These are phyloP conservation scores for Whalleya microplaca DNA, from an alignment of 2,329 filamentous ascomycete genomes.

Conservation along the genomic window DNA sequence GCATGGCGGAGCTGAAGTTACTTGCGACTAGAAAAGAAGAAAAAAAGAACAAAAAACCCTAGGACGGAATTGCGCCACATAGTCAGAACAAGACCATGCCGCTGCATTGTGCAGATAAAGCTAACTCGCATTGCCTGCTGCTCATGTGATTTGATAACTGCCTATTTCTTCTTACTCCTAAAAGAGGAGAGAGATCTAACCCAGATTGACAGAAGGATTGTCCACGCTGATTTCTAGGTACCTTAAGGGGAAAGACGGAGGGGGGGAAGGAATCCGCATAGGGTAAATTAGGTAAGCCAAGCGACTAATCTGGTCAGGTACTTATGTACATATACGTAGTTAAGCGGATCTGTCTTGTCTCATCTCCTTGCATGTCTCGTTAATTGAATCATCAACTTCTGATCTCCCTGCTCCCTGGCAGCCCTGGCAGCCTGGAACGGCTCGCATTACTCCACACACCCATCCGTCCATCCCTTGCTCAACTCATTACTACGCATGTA, in stretches of 20 bases:
- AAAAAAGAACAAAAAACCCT: background rate
- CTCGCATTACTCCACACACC: background rate
- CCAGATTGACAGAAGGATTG: no score
- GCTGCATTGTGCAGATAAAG: background rate
- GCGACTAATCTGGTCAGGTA: no score
- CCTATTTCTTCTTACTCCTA: background rate
- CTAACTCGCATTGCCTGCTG: background rate
- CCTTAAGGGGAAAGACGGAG: background rate
- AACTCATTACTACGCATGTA: no score
- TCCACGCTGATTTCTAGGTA: no score
- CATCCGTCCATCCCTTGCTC: background rate
- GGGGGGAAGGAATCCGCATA: background rate
- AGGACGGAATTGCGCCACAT: background rate
- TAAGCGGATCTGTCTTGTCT: no score
- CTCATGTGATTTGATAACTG: background rate
- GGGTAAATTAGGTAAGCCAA: background rate
- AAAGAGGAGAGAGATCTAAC: background rate
- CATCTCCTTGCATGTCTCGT: background rate
- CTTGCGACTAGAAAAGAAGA: background rate
- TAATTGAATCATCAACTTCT: background rate
- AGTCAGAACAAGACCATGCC: background rate
- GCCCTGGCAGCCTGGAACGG: no score
- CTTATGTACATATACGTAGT: no score
- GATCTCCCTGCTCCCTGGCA: no score
- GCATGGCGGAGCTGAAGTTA: conserved; percentile 15